Conservation (phyloP, 306 rosid genomes). For the Prunus armeniaca region DNA sequence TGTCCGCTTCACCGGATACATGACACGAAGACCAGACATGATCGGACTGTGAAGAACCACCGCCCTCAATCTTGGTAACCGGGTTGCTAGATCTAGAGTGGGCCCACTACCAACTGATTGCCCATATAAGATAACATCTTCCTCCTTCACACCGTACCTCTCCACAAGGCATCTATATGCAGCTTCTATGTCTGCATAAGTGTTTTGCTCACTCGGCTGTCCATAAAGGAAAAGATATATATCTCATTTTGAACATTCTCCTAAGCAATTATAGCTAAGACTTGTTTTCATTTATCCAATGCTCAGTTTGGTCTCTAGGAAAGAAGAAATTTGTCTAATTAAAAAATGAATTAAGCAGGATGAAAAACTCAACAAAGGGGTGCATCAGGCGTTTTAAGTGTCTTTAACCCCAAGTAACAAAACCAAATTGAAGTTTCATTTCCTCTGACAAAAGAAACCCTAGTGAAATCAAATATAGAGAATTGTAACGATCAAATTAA, state of each 20-base stretch:
- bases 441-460: neutral
- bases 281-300: neutral
- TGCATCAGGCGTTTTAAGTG: neutral
- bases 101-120: constrained; percentile 99
- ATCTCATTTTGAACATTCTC: constrained; percentile 11
- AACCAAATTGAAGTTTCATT: neutral
- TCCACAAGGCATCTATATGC: constrained; percentile 83
- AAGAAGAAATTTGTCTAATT: neutral
- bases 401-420: neutral
- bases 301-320: neutral
- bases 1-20: constrained; percentile 92
- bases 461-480: neutral
- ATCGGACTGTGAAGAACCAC: constrained; percentile 96
- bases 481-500: neutral
- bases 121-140: constrained; percentile 88
- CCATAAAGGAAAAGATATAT: constrained; percentile 14
- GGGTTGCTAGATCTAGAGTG: constrained; percentile 78
- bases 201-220: constrained; percentile 95
- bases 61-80: constrained; percentile 76
- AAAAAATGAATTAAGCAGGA: neutral
- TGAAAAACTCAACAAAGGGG: neutral
- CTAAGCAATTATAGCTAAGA: constrained; percentile 6
- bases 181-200: constrained; percentile 93
- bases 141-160: constrained; percentile 78
- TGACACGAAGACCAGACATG: constrained; percentile 91